A percentile compares a stretch with the other conserved stretches of the same genome.
These are phyloP conservation scores for Aspergillus ibericus DNA, from an alignment of 2,329 filamentous ascomycete genomes.

Conservation along the genomic window DNA sequence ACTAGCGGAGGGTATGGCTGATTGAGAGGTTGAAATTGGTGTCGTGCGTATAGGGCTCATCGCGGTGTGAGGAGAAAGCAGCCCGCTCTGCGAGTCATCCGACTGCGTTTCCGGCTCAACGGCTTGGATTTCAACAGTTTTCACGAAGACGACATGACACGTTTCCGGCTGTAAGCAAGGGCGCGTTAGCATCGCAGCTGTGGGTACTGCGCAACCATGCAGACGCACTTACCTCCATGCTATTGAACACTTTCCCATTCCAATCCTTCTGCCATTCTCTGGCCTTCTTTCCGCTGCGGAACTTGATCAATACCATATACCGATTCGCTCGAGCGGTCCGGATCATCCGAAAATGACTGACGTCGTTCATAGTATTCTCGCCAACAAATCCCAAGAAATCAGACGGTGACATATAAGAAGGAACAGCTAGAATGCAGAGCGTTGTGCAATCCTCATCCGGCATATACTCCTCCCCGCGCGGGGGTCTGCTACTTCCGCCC, in stretches of 20 bases:
- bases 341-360: conserved; percentile 93
- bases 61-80: conserved; percentile 53
- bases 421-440: conserved; percentile 89
- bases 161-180: conserved; percentile 68
- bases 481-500: conserved; percentile 22
- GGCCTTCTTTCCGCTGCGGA: conserved; percentile 72
- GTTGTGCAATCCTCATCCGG: conserved; percentile 70
- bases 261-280: conserved; percentile 79
- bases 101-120: conserved; percentile 46
- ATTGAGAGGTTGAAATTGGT: conserved; percentile 29
- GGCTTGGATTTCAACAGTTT: conserved; percentile 80
- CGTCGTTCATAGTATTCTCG: conserved; percentile 77
- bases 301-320: conserved; percentile 96
- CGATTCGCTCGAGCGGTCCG: conserved; percentile 84
- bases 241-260: conserved; percentile 91
- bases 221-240: conserved; percentile 68
- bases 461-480: conserved; percentile 14
- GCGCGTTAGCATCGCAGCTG: conserved; percentile 15
- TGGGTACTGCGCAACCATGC: background rate
- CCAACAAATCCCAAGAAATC: conserved; percentile 92
- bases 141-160: conserved; percentile 93
- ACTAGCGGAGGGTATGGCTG: conserved; percentile 42
- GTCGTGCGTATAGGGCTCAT: conserved; percentile 26
- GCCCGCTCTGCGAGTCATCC: conserved; percentile 50
- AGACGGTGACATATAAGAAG: conserved; percentile 85